Percentiles rank a stretch among this genome's conserved stretches.
These are phyloP conservation scores for Wallemia mellicola DNA, from an alignment of 1,284 basidiomycete species.

Conservation along the genomic window DNA sequence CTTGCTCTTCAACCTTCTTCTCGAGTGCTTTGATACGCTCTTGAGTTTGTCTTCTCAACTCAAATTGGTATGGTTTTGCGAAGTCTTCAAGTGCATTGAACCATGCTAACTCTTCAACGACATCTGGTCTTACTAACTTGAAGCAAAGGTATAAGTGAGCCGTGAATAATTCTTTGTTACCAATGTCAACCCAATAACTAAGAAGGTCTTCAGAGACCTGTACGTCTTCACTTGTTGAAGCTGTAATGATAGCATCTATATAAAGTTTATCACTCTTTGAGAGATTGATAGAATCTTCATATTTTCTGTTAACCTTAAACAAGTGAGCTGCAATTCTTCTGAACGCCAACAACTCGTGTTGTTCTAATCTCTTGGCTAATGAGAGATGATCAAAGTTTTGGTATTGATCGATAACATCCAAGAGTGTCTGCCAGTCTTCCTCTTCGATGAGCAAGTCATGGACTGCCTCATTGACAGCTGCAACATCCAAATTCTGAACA, in stretches of 20 bases:
- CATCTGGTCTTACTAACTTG: slow-evolving; percentile 64
- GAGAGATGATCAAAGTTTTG: slow-evolving; percentile 88
- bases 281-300: slow-evolving; percentile 79
- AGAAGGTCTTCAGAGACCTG: slow-evolving; percentile 81
- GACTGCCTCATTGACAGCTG: slow-evolving; percentile 91
- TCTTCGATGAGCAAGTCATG: slow-evolving; percentile 93
- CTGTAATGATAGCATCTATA: slow-evolving; percentile 84
- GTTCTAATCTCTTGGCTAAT: slow-evolving; percentile 60
- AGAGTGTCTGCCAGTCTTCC: slow-evolving; percentile 87
- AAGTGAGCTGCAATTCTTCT: slow-evolving; percentile 73
- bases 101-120: slow-evolving; percentile 87
- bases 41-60: slow-evolving; percentile 2
- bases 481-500: slow-evolving; percentile 82
- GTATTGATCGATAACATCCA: slow-evolving; percentile 85
- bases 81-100: slow-evolving; percentile 81
- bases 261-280: slow-evolving; percentile 89
- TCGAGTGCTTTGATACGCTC: slow-evolving; percentile 29
- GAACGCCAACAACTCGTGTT: slow-evolving; percentile 83
- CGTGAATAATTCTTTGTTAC: slow-evolving; percentile 92
- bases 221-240: slow-evolving; percentile 42
- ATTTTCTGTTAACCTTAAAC: slow-evolving; percentile 87
- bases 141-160: slow-evolving; percentile 72
- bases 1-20: slow-evolving; percentile 50
- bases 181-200: slow-evolving; percentile 82
- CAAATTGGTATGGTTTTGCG: slow-evolving; percentile 58